phyloP scores from a whole-genome alignment of 345 rosid species.

The Dovyalis caffra region DNA sequence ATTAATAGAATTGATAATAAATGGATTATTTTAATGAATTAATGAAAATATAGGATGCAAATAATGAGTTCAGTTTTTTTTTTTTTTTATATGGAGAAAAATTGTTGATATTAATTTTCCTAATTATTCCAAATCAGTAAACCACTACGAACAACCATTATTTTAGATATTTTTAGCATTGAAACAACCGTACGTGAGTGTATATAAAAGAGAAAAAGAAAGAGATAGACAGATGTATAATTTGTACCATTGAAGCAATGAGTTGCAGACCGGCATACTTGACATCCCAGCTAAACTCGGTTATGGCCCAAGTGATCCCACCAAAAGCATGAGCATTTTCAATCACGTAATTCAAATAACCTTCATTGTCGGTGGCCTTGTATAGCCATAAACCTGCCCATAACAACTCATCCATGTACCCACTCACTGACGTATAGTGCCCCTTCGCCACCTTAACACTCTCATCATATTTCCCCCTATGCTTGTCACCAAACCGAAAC shows the following conservation, averaged over 20 bases:
- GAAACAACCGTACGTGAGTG: too few relatives aligned
- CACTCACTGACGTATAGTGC: constrained; percentile 93
- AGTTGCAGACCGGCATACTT: constrained; percentile 86
- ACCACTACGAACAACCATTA: too few relatives aligned
- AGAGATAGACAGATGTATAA: too few relatives aligned
- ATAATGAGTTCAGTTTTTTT: too few relatives aligned
- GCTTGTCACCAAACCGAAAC: constrained; percentile 80
- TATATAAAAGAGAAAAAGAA: too few relatives aligned
- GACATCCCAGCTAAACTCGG: constrained; percentile 99
- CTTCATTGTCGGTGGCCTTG: constrained; percentile 79
- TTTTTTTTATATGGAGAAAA: too few relatives aligned
- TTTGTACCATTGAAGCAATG: constrained; percentile 68
- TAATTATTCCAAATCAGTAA: too few relatives aligned
- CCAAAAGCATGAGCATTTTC: constrained; percentile 65
- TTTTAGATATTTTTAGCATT: too few relatives aligned
- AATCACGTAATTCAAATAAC: constrained; percentile 52
- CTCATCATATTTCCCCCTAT: constrained; percentile 76
- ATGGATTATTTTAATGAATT: too few relatives aligned
- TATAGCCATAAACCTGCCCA: constrained; percentile 96
- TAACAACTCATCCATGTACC: constrained; percentile 89
- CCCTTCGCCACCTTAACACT: constrained; percentile 70
- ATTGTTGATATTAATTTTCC: too few relatives aligned
- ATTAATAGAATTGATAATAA: too few relatives aligned
- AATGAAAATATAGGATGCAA: too few relatives aligned
- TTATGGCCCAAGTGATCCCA: constrained; percentile 84